Percentiles rank a stretch among this genome's conserved stretches.
These are phyloP conservation scores for Colletotrichum liriopes DNA, from an alignment of 2,329 filamentous ascomycete species.

Conservation along the genomic window DNA sequence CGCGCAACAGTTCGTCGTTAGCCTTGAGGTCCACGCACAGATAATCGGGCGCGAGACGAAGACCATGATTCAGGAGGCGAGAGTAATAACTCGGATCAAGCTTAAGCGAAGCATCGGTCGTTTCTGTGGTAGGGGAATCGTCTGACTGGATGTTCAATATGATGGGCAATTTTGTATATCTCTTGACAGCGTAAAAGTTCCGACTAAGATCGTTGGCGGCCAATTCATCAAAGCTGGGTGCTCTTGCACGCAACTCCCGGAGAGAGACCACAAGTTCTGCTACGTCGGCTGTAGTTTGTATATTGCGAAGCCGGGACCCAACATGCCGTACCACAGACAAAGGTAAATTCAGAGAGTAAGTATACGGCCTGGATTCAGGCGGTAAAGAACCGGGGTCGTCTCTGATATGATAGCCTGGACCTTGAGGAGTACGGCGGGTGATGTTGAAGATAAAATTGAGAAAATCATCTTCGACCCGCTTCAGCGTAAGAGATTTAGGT, in stretches of 20 bases:
- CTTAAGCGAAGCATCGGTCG: slow-evolving; percentile 43
- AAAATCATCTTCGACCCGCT: slow-evolving; percentile 78
- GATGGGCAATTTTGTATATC: slow-evolving; percentile 73
- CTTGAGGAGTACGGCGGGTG: slow-evolving; percentile 66
- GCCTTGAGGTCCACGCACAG: slow-evolving; percentile 73
- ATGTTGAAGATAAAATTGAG: slow-evolving; percentile 74
- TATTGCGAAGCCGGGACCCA: slow-evolving; percentile 72
- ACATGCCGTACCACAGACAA: slow-evolving; percentile 70
- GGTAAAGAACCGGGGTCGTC: slow-evolving; percentile 74
- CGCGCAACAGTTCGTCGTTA: slow-evolving; percentile 64
- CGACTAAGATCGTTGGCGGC: slow-evolving; percentile 65
- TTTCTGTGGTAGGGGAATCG: background rate
- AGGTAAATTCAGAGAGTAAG: slow-evolving; percentile 76
- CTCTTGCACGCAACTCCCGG: slow-evolving; percentile 44
- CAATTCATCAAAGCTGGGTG: slow-evolving; percentile 53
- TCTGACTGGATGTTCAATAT: slow-evolving; percentile 65
- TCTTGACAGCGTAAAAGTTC: slow-evolving; percentile 71
- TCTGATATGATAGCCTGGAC: slow-evolving; percentile 72
- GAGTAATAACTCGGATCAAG: slow-evolving; percentile 60
- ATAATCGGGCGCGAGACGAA: slow-evolving; percentile 75
- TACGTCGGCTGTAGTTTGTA: slow-evolving; percentile 77
- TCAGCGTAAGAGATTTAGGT: slow-evolving; percentile 74
- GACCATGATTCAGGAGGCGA: slow-evolving; percentile 70
- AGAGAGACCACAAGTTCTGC: slow-evolving; percentile 70
- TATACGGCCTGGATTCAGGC: slow-evolving; percentile 73